Evolutionary conservation across 2,329 filamentous ascomycete genomes (phyloP).

Genomic region (Phaeophleospora eucalypticola): DNA sequence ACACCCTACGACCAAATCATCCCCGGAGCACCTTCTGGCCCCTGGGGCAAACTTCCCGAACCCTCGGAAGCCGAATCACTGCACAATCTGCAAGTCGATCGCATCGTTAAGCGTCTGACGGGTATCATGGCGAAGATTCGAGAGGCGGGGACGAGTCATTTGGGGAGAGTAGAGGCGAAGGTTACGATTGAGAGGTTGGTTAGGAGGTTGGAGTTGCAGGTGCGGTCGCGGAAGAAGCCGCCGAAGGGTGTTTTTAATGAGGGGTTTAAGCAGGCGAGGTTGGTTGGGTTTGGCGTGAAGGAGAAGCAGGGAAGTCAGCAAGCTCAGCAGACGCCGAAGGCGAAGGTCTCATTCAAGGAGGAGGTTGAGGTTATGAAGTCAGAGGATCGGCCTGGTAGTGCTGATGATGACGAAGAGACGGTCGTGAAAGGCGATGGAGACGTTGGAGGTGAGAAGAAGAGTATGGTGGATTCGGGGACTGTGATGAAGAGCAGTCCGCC

Average conservation of each 20-base stretch:
- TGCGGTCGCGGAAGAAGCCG: slow-evolving; percentile 55
- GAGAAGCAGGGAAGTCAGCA: background rate
- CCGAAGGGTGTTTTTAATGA: slow-evolving; percentile 28
- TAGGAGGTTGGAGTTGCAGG: slow-evolving; percentile 65
- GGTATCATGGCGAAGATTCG: slow-evolving; percentile 20
- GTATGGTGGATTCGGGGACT: too few species aligned
- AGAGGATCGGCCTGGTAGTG: too few species aligned
- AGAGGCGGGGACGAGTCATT: slow-evolving; percentile 62
- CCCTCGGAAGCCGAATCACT: slow-evolving; percentile 36
- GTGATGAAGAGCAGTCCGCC: too few species aligned
- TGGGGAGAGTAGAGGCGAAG: slow-evolving; percentile 73
- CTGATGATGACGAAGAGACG: too few species aligned
- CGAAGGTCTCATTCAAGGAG: background rate
- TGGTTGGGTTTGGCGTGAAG: background rate
- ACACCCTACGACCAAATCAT: slow-evolving; percentile 22
- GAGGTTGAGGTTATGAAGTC: background rate
- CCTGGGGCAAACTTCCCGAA: slow-evolving; percentile 13
- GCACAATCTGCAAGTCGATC: slow-evolving; percentile 71
- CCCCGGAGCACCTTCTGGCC: background rate
- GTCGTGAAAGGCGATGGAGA: too few species aligned
- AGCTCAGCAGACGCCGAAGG: background rate
- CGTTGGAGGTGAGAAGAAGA: too few species aligned
- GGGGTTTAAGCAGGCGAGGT: slow-evolving; percentile 1
- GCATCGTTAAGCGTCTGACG: slow-evolving; percentile 58
- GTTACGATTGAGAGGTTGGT: slow-evolving; percentile 69